Base-by-base conservation (phyloP, 2,329 filamentous ascomycete genomes). In the Colletotrichum tabaci region DNA sequence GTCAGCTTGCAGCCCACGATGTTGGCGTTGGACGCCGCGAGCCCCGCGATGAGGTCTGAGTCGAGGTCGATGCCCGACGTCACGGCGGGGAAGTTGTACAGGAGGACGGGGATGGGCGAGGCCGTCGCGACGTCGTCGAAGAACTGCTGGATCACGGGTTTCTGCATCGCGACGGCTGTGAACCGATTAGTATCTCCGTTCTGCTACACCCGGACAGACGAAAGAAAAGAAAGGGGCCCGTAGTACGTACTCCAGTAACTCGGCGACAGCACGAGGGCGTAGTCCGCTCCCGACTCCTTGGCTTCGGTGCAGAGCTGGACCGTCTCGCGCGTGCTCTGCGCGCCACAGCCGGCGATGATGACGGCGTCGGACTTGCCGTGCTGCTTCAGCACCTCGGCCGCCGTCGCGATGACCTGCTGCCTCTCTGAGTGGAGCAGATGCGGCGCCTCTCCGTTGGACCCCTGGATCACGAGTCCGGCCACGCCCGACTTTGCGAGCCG, bases 61-160 rank as follows among this genome's bases (percentile, higher is more conserved):
- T 92, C 91, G 40, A 93, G 82, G 77, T 93, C 91, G 3, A 93
- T 83, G 23, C 91, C 91, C 73, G 91, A 91, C 75, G 89, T 91
- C 21, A 93, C 90, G 15, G 84, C 90, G 0, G 91, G 91, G 80
- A 93, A 93, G 79, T 93, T 92, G 80, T 92, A 92, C 13, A 93
- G 80, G 49, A 93, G 85, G 47, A 92, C 82, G 0, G 90, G 90
- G 3, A 92, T 79, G 2, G 85, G 80, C 2, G 83, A 84, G 56
- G 82, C 79, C 21, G 79, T 79, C 0, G 89, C 88, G 3, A 92
- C 82, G 38, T 91, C 86, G 55, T 81, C 81, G 76, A 87, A 92
- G 82, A 92, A 92, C 49, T 87, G 84, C 40, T 88, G 82, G 49
- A 93, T 83, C 21, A 88, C 86, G 12, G 88, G 86, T 46, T 85